Evolutionary conservation across 129 eudicot genomes (phyloP), one percentile per base, ranked within the genome.

Genomic region (Saussurea involucrata): DNA sequence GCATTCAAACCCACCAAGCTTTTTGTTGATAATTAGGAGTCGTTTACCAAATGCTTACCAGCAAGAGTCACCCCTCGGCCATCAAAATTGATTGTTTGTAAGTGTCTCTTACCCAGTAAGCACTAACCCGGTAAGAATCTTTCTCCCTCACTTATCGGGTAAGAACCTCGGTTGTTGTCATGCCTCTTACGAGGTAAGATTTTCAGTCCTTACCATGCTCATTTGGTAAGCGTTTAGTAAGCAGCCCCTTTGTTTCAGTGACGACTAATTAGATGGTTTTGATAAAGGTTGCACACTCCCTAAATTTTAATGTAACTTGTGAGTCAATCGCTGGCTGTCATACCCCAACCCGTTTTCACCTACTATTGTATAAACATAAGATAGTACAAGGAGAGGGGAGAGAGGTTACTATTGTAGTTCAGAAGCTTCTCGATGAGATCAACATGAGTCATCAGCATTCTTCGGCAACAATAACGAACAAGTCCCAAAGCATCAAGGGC

Each of bases 351-450:
- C 27, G 4, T 21, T 58, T 58, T 58, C 27, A 58, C 27, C 64
- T 6, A 58, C 27, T 12, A 20, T 5, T 15, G 60, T 15, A 49
- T 15, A 53, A n/a, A 60, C 28, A 60, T 20, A 20, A 13, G 65
- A 60, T 1, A n/a, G 9, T 53, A 53, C 24, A 17, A 53, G 58
- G 77, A 63, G 29, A 27, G 29, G 3, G 29, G 65, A 81, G 76
- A 79, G 83, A 63, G 53, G n/a, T 72, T 76, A 91, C 96, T 87
- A 36, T 94, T 91, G 85, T 93, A 90, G 92, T 91, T 91, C 80
- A 94, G 88, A 69, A 94, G 98, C 93, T 91, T 94, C 92, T 94
- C 98, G 49, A 94, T 94, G 81, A 94, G 95, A 80, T 94, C 98
- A 77, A 94, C 97, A 73, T 94, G 98, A 57, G 97, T 94, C 98